Percentiles rank a stretch among this genome's conserved stretches.
Conservation (phyloP, 2,329 filamentous ascomycete genomes). For the Macrophomina tecta region DNA sequence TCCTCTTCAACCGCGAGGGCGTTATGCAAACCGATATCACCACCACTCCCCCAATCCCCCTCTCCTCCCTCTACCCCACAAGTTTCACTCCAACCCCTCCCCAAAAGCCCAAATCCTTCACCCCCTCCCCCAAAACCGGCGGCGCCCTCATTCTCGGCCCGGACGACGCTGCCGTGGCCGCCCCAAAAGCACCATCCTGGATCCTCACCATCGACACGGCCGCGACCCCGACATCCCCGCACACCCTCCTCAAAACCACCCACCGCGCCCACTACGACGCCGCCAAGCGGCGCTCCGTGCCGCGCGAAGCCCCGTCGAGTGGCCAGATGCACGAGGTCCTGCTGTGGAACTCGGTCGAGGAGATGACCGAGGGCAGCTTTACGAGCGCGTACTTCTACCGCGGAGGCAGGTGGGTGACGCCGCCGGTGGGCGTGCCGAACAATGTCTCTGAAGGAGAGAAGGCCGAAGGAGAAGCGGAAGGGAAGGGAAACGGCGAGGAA, state of each 20-base stretch:
- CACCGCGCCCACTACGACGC: slow-evolving; percentile 72
- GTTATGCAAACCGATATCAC: slow-evolving; percentile 47
- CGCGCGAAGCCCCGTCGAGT: slow-evolving; percentile 44
- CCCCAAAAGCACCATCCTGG: slow-evolving; percentile 45
- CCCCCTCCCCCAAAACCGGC: slow-evolving; percentile 43
- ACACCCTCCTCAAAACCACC: slow-evolving; percentile 88
- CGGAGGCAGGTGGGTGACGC: slow-evolving; percentile 77
- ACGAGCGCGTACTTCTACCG: slow-evolving; percentile 85
- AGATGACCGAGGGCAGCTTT: slow-evolving; percentile 84
- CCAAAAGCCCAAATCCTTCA: slow-evolving; percentile 34
- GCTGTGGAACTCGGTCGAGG: slow-evolving; percentile 67
- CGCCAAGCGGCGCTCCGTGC: slow-evolving; percentile 69
- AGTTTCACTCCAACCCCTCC: slow-evolving; percentile 50
- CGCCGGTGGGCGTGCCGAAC: slow-evolving; percentile 53
- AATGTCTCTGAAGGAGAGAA: not conserved
- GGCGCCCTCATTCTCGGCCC: slow-evolving; percentile 42
- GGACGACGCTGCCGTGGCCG: slow-evolving; percentile 34
- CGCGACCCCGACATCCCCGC: slow-evolving; percentile 61
- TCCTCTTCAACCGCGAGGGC: slow-evolving; percentile 56
- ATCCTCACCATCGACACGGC: slow-evolving; percentile 59
- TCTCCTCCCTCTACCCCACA: slow-evolving; percentile 64
- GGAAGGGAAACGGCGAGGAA: not conserved
- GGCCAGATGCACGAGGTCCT: slow-evolving; percentile 67
- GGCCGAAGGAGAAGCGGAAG: not conserved
- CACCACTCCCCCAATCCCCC: slow-evolving; percentile 48